Evolutionary conservation across 495 filamentous ascomycete species (phyloP), one percentile per base, ranked within the genome.

Genomic region (Acidomyces sp.): DNA sequence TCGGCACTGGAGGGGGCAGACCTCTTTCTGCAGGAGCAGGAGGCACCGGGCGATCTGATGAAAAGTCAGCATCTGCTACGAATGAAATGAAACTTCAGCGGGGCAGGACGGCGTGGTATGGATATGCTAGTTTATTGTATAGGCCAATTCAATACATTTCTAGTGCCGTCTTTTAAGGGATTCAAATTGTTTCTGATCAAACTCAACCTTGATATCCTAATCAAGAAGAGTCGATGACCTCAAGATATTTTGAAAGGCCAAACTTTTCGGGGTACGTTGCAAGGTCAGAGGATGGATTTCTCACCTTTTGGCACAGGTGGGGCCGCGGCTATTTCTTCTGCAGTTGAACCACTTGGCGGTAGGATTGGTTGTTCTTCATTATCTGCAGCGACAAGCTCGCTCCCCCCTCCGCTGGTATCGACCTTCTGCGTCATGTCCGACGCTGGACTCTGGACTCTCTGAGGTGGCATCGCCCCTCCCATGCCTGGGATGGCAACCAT

Each of bases 401-500:
- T 4, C 10, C 35, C 25, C 4, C 23, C 26, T 17, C 13, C 13
- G 22, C 24, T 18, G 13, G 17, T 2, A 15, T 10, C 2, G 27
- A 52, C 54, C 37, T 56, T 49, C 21, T 51, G 51, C 12, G 62
- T 53, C 16, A 59, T 57, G 22, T 59, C 59, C 1, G 55, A 48
- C 28, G 67, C 56, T 34, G 59, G 48, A 37, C 52, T 54, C 20
- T 62, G 42, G 34, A 40, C 42, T 23, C 38, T 39, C 29, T 62
- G 62, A 36, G 66, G 60, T 72, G 92, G 13, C 82, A 81, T 18
- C 80, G 80, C 46, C 87, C 60, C 16, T 78, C 72, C 65, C 45
- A 37, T 41, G 15, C 77, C 62, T 7, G 42, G 42, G 15, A 84
- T 74, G 13, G 81, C 78, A 18, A 90, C 68, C n/a, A 82, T 48